Base-by-base conservation (phyloP, 257 asterid genomes). In the Ballota nigra region DNA sequence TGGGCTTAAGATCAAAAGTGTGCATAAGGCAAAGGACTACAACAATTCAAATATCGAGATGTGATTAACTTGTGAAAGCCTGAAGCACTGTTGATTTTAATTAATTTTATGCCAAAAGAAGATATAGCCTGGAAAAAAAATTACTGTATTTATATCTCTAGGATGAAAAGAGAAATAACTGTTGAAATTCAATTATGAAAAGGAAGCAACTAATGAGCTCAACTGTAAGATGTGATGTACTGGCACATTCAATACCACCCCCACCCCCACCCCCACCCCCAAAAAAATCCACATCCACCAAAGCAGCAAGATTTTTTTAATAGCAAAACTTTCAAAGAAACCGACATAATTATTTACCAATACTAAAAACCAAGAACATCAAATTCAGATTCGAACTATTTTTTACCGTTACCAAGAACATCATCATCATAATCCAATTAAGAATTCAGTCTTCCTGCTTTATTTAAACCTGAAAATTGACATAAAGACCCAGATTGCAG, bases 31-130 rank as follows among this genome's bases (percentile, higher is more conserved):
- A 63, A 63, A 59, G 63, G 43, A 58, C 34, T 11, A 43, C 71
- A 19, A 36, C 36, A 62, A 19, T 57, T 75, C 75, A 58, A 70
- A 68, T 20, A 59, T 49, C 58, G 22, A 31, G 72, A 73, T 49
- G 56, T 64, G 73, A 16, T 7, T 11, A n/a, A n/a, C n/a, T n/a
- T n/a, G n/a, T n/a, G n/a, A n/a, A n/a, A n/a, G n/a, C n/a, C n/a
- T n/a, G n/a, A n/a, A n/a, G n/a, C n/a, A n/a, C n/a, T n/a, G 72
- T 28, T 65, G 52, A 64, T 53, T 11, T 13, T n/a, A 70, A 23
- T 26, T 18, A 12, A 8, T 62, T 49, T 4, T 34, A 40, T 55
- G 59, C 70, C 70, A 59, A 58, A 19, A 68, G 19, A 49, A 61
- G 73, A 28, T 8, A 63, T 29, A 11, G 60, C 70, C 41, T 11